Evolutionary conservation across 2,329 filamentous ascomycete species (phyloP).

Genomic region (Colletotrichum viniferum): DNA sequence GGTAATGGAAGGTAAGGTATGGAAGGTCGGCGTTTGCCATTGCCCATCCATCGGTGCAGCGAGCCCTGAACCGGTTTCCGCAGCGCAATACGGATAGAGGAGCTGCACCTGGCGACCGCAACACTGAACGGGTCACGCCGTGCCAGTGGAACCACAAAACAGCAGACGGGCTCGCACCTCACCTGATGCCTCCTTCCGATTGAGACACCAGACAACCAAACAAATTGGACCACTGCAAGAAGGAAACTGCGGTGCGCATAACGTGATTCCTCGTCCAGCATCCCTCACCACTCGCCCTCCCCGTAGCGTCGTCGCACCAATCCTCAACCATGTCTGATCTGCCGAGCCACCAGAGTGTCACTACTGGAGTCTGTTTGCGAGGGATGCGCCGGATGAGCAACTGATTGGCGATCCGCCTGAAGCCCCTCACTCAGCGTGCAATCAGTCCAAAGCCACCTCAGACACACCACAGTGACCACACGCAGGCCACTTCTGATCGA

Average conservation of each 20-base stretch:
- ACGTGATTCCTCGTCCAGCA: not conserved
- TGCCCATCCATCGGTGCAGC: not conserved
- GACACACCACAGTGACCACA: not conserved
- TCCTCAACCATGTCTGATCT: slow-evolving; percentile 2
- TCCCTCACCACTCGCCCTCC: not conserved
- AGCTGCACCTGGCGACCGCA: not conserved
- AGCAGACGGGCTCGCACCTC: slow-evolving; percentile 9
- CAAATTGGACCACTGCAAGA: not conserved
- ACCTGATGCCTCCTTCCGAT: slow-evolving; percentile 5
- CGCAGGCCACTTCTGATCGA: not conserved
- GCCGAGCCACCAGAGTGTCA: not conserved
- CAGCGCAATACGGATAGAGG: not conserved
- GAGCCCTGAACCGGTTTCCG: not conserved
- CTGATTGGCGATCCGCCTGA: not conserved
- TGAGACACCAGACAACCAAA: not conserved
- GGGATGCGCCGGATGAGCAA: not conserved
- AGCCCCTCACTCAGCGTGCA: not conserved
- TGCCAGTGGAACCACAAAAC: slow-evolving; percentile 16
- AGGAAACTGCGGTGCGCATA: not conserved
- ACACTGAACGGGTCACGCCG: not conserved
- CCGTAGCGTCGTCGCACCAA: not conserved
- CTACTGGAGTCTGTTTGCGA: not conserved
- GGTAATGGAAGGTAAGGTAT: no score
- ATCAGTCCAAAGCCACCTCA: not conserved
- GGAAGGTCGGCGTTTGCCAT: not conserved